Base-by-base conservation (phyloP, 495 filamentous ascomycete genomes). In the Aspergillus homomorphus region DNA sequence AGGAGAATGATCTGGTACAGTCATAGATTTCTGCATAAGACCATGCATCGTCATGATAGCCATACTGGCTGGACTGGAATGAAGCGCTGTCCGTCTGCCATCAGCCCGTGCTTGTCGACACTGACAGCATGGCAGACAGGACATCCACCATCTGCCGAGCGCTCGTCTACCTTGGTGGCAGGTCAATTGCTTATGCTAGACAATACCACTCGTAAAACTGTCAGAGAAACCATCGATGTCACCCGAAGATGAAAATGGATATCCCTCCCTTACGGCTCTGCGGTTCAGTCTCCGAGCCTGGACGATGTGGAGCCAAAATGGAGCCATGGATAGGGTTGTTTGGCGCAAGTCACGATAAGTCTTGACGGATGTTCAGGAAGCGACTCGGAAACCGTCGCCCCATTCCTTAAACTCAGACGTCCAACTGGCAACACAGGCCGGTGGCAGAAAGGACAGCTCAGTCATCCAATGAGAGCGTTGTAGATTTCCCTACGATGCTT, bases 311-410 rank as follows among this genome's bases (percentile, higher is more conserved):
- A 48, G n/a, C n/a, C 41, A 7, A 21, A 51, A 50, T 53, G 53
- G 50, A 49, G 50, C 54, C 54, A 61, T 57, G 59, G 53, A 52
- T 56, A 61, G 20, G 53, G 53, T 61, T 54, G 52, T 53, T 58
- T 61, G 43, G 56, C 46, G 19, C 18, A n/a, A 57, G 26, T 33
- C 38, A 30, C 10, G 33, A 38, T 38, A 38, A 38, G 33, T 38
- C 33, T 38, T 38, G 33, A 38, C 33, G 33, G 33, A 38, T 12
- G 33, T 38, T 38, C 33, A 12, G 33, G 2, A 38, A 38, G 10
- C 33, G 33, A 38, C 15, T 38, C 33, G 33, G 33, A 12, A 38
- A 38, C 12, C 33, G 33, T 12, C 33, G 33, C 12, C 33, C 33
- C 52, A 45, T 44, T 46, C 24, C 55, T 38, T 23, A 49, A 59